phyloP scores from a whole-genome alignment of 2,329 filamentous ascomycete genomes.

The Claviceps maximensis region DNA sequence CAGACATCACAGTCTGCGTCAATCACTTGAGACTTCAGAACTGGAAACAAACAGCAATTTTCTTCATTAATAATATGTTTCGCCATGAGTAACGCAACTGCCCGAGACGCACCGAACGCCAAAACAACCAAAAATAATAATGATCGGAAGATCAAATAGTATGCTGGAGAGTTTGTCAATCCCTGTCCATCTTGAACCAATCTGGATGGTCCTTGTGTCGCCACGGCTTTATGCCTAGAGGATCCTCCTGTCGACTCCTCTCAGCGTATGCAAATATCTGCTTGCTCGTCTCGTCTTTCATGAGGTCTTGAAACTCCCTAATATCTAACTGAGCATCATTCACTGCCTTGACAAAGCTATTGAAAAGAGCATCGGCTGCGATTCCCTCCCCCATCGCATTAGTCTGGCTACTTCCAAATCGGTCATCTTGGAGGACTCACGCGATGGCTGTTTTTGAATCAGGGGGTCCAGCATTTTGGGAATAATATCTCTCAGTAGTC shows the following conservation, averaged over 20 bases:
- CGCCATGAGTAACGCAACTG: not conserved
- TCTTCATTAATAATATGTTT: not conserved
- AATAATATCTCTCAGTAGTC: conserved; percentile 23
- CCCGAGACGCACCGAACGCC: not conserved
- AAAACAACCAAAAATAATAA: not conserved
- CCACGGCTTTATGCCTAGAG: conserved; percentile 46
- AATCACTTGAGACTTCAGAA: not conserved
- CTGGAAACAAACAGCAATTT: not conserved
- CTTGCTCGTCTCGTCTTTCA: conserved; percentile 32
- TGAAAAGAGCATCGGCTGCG: conserved; percentile 37
- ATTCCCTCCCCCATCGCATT: not conserved
- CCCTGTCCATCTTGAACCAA: conserved; percentile 33
- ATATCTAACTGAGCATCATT: conserved; percentile 36
- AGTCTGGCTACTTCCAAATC: not conserved
- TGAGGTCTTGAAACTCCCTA: conserved; percentile 34
- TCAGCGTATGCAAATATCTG: conserved; percentile 38
- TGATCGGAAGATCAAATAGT: not conserved
- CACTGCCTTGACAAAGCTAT: conserved; percentile 34
- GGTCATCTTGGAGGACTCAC: conserved; percentile 25
- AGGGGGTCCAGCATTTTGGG: conserved; percentile 33
- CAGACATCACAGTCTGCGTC: not conserved
- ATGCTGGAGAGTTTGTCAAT: conserved; percentile 6
- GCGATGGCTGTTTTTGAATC: conserved; percentile 33
- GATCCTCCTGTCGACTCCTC: conserved; percentile 40
- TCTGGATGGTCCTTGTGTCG: conserved; percentile 44